Conservation (phyloP, 2,329 filamentous ascomycete genomes). For the Coniochaeta pulveracea region DNA sequence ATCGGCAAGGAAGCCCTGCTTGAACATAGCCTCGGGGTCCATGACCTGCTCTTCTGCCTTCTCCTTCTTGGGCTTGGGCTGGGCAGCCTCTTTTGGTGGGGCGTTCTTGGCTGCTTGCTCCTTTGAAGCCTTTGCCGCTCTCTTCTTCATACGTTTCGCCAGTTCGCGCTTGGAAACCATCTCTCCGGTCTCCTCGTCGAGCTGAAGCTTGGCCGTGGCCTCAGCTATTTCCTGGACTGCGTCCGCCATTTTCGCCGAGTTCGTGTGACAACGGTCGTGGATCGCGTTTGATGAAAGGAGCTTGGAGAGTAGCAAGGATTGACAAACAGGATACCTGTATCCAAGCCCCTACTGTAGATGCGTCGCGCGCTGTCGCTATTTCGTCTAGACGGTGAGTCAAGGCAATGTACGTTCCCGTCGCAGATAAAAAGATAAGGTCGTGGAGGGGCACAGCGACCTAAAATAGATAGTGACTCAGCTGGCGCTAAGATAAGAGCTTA, state of each 20-base stretch:
- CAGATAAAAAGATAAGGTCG: conserved; percentile 6
- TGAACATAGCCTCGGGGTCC: conserved; percentile 62
- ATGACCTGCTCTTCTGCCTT: conserved; percentile 32
- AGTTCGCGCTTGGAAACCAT: conserved; percentile 54
- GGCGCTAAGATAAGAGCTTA: conserved; percentile 10
- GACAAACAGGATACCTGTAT: too few species aligned
- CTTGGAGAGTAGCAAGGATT: too few species aligned
- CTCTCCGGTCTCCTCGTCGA: conserved; percentile 54
- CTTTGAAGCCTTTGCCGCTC: conserved; percentile 42
- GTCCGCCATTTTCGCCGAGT: conserved; percentile 28
- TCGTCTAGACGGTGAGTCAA: not conserved
- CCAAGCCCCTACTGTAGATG: too few species aligned
- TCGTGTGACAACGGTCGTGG: too few species aligned
- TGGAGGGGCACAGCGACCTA: conserved; percentile 9
- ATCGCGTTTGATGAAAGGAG: too few species aligned
- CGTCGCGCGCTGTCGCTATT: not conserved
- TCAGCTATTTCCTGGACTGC: conserved; percentile 33
- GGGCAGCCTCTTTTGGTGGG: conserved; percentile 18
- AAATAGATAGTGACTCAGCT: conserved; percentile 6
- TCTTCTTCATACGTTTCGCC: conserved; percentile 49
- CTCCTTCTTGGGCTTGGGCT: conserved; percentile 17
- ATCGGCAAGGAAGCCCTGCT: conserved; percentile 62
- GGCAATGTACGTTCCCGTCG: not conserved
- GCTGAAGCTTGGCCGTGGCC: conserved; percentile 43
- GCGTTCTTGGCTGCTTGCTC: conserved; percentile 35